Evolutionary conservation across 257 asterid species (phyloP), one percentile per base, ranked within the genome.

Genomic region (Paulownia fortunei): DNA sequence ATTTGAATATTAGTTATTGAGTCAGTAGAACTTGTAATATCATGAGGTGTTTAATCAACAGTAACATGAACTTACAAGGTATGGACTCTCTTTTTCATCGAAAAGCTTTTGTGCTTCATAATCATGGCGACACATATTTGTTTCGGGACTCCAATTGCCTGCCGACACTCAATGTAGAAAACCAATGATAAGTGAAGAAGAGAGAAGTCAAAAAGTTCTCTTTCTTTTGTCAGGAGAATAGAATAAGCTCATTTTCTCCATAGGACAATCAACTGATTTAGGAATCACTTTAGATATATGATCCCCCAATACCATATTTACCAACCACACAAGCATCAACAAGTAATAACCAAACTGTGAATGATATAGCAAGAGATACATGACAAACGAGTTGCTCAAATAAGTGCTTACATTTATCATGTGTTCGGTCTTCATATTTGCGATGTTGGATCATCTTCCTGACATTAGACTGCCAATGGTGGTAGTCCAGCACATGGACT

Each of bases 401-500:
- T 12, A 42, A 42, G 9, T 24, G 68, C 82, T 69, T 84, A 89
- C 91, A 56, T 34, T 60, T 49, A 32, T 42, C 27, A 47, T n/a
- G 79, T 44, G 74, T 73, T 52, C 21, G 82, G 70, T 39, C 51
- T 36, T 86, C 71, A 54, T 74, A 63, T 76, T 76, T 81, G 80
- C 56, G 82, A 1, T 79, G 80, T 8, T 76, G 86, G 80, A 82
- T 79, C 74, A 81, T 76, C 69, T 84, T 92, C 72, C 81, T 81
- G 36, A 76, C 66, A 72, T 78, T 84, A 60, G 86, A 81, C 12
- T 84, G 88, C 96, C 94, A 86, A 7, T 80, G 88, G 69, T 89
- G 92, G 78, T 84, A 89, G 73, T 80, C 87, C 24, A 94, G 75
- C 8, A 79, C 88, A 68, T 88, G 90, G n/a, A 84, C 81, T 54